Base-by-base conservation (phyloP, 1,284 basidiomycete genomes). In the Cerioporus squamosus region DNA sequence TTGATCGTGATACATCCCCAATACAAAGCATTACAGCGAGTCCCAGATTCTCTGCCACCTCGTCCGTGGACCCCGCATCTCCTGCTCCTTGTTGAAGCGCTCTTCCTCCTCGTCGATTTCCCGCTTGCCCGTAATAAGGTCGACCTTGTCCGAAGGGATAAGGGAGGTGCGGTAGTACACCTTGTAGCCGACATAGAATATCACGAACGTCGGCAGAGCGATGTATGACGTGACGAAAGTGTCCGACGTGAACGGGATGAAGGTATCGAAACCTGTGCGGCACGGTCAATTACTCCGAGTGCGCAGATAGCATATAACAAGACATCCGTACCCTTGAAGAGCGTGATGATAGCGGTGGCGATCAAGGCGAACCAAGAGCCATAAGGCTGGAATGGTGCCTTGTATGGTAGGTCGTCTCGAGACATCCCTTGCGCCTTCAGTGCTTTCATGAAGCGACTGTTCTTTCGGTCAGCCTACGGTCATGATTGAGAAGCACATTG, bases 81-180 rank as follows among this genome's bases (percentile, higher is more conserved):
- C 76, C 66, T 82, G 74, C 53, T 75, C 72, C 39, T 69, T 71
- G 51, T 80, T 60, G 64, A 77, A 84, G 53, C 70, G 72, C 64
- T 78, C 78, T 65, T 90, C 85, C 63, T 87, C 83, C 58, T 89
- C 87, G 62, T 88, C 81, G 59, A 91, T 88, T 67, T 84, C 82
- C 46, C 81, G 76, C 40, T 85, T 77, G 26, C 87, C 90, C 15
- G 83, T 82, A 39, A 83, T 70, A 33, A 92, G 78, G 67, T 91
- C 90, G 59, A 91, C 84, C 58, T 86, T 77, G 23, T 76, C 70
- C 3, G 78, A 66, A 1, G 77, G 76, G 65, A 90, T 83, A 20
- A 80, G 68, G 52, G 69, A 77, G 1, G 86, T 87, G 62, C 77
- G 78, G 69, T 79, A 82, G 46, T 75, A 64, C 14, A 87, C 22